Evolutionary conservation across 2,329 filamentous ascomycete species (phyloP), one percentile per base, ranked within the genome.

Genomic region (Davidsoniella neocaledoniae): DNA sequence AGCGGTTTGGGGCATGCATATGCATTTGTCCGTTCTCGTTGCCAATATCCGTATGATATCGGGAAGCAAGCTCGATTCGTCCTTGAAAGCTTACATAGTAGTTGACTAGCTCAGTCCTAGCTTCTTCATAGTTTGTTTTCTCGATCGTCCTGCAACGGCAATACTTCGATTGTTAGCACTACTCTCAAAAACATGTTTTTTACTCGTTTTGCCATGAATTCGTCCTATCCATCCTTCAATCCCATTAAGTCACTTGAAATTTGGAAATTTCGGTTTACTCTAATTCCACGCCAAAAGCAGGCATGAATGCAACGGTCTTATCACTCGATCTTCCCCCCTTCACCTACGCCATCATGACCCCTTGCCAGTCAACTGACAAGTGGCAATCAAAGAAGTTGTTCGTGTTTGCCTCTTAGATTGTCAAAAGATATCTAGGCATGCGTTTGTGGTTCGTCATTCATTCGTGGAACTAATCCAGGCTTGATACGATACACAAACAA

Each of bases 291-390:
- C 44, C 36, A 37, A 14, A 46, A 38, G 8, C 16, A 5, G 21
- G 14, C n/a, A 19, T 19, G 19, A 41, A 47, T 47, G 21, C 33
- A 47, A 47, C 45, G 25, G 29, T 47, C 45, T 47, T 47, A 47
- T 40, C 33, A 16, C 25, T 19, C 40, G 16, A 17, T 25, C 40
- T 17, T 41, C 23, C 23, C 23, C 23, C 14, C 12, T 7, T 25
- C 25, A 12, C 10, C 41, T 2, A 43, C 25, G 19, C 25, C 41
- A 14, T 10, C 17, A 41, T 12, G 39, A 16, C 39, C 21, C 39
- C 19, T 43, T n/a, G 25, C 4, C 17, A 23, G 41, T 25, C 41
- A 17, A 19, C 12, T 14, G 14, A 12, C 41, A 7, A 17, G 6
- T 43, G 19, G 2, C 19, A 43, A 33, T 33, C 29, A 33, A 33